These are phyloP conservation scores for Mycena leptocephala DNA, from an alignment of 768 basidiomycete species.

Conservation along the genomic window DNA sequence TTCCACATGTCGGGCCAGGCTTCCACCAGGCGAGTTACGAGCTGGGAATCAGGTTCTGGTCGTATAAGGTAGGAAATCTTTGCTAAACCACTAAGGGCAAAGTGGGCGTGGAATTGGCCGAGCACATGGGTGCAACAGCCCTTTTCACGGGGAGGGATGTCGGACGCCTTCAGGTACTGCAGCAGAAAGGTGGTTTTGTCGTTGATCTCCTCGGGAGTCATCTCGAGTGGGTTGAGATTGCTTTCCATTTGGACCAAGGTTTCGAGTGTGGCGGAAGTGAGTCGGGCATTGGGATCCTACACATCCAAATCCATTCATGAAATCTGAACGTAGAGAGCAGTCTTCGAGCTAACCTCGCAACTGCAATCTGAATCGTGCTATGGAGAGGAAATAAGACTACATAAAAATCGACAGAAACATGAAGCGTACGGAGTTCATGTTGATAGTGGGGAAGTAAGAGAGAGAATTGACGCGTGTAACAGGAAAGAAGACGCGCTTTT, in stretches of 20 bases:
- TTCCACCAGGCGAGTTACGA: conserved; percentile 20
- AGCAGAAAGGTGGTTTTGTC: conserved; percentile 16
- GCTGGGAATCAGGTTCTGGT: conserved; percentile 24
- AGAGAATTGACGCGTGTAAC: neutral
- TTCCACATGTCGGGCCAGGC: conserved; percentile 34
- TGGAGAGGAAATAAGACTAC: neutral
- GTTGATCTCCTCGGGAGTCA: conserved; percentile 28
- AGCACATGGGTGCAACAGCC: conserved; percentile 30
- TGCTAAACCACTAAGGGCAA: conserved; percentile 19
- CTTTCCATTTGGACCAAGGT: neutral
- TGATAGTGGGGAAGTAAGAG: neutral
- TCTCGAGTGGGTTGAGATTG: conserved; percentile 15
- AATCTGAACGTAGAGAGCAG: neutral
- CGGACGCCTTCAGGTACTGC: conserved; percentile 26
- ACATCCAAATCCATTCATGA: neutral
- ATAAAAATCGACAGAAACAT: neutral
- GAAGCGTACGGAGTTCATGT: conserved; percentile 18
- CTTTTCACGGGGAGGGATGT: conserved; percentile 26
- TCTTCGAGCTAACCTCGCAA: conserved; percentile 7
- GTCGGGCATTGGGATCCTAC: conserved; percentile 32
- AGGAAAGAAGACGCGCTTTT: conserved; percentile 21
- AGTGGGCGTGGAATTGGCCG: conserved; percentile 32
- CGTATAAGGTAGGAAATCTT: conserved; percentile 28
- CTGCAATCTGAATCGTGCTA: conserved; percentile 24
- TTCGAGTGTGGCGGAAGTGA: conserved; percentile 27